These are phyloP conservation scores for Talaromyces amestolkiae DNA, from an alignment of 2,329 filamentous ascomycete species.

Conservation along the genomic window DNA sequence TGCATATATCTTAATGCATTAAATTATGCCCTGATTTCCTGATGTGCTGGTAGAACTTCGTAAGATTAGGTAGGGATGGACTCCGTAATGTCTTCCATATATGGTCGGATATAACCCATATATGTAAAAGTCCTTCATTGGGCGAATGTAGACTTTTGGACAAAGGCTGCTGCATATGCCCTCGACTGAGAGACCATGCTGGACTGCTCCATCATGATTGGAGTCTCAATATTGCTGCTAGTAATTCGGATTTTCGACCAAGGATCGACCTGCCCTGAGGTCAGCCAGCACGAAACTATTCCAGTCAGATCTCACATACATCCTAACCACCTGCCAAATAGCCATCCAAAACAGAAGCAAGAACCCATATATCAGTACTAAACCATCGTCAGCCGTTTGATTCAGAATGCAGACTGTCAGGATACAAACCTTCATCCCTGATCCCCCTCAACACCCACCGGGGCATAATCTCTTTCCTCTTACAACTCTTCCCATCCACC, in stretches of 20 bases:
- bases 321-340: not conserved
- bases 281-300: not conserved
- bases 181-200: not conserved
- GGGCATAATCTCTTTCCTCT: slow-evolving; percentile 29
- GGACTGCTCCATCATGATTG: not conserved
- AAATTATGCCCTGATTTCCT: too few relatives aligned
- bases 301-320: not conserved
- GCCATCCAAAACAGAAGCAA: slow-evolving; percentile 7
- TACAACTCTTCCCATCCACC: slow-evolving; percentile 37
- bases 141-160: not conserved
- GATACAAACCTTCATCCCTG: slow-evolving; percentile 31
- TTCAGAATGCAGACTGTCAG: too few relatives aligned
- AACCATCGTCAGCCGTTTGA: slow-evolving; percentile 6
- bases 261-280: not conserved
- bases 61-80: not conserved
- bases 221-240: not conserved
- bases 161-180: not conserved
- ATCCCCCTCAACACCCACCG: slow-evolving; percentile 30
- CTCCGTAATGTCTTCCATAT: not conserved
- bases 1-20: not conserved
- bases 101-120: not conserved
- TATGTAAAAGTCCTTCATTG: not conserved
- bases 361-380: slow-evolving; percentile 20
- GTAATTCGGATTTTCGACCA: not conserved
- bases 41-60: not conserved